Evolutionary conservation across 2,329 filamentous ascomycete species (phyloP).

Genomic region (Aureobasidium sp.): DNA sequence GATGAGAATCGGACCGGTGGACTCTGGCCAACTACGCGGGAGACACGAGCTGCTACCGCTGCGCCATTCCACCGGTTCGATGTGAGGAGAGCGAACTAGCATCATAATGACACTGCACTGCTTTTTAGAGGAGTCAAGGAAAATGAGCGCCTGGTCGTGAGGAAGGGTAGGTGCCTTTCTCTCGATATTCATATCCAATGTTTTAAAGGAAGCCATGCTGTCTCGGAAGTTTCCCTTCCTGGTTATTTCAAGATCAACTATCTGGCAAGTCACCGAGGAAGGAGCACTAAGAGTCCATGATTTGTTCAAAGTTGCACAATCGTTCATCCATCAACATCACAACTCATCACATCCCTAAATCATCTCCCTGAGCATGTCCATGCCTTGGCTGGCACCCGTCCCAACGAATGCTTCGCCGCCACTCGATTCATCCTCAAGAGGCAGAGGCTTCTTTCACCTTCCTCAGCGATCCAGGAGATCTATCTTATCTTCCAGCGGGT

Average conservation of each 20-base stretch:
- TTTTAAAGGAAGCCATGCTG: too few relatives aligned
- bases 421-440: constrained; percentile 1
- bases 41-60: neutral
- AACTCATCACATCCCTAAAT: neutral
- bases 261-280: neutral
- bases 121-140: neutral
- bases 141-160: too few relatives aligned
- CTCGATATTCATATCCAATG: too few relatives aligned
- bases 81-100: neutral
- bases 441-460: neutral
- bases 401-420: neutral
- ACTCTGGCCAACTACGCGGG: neutral
- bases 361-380: neutral
- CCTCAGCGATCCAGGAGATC: constrained; percentile 2
- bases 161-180: too few relatives aligned
- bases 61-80: neutral
- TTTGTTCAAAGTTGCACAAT: neutral
- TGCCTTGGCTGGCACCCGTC: neutral
- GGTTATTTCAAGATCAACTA: neutral
- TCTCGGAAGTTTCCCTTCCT: too few relatives aligned
- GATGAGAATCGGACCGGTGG: neutral
- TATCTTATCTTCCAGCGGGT: neutral
- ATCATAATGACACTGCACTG: neutral
- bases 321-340: neutral
- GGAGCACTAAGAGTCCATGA: neutral